Percentiles rank a stretch among this genome's conserved stretches.
These are phyloP conservation scores for Pythium oligandrum DNA, from an alignment of 352 stramenopile genomes.

Conservation along the genomic window DNA sequence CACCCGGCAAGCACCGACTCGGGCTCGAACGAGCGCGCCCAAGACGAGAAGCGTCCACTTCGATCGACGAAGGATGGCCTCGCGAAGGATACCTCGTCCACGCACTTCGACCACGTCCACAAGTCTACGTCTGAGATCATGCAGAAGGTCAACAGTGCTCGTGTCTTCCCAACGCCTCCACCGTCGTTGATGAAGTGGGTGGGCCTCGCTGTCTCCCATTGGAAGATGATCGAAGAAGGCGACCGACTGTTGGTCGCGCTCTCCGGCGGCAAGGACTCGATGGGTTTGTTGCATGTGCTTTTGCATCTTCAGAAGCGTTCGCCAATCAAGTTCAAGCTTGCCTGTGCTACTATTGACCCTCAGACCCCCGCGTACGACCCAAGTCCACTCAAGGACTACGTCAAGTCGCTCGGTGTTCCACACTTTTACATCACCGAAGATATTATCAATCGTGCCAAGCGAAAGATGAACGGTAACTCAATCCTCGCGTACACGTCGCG, in stretches of 20 bases:
- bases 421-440: conserved; percentile 90
- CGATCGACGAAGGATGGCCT: conserved; percentile 10
- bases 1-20: background rate
- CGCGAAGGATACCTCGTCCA: conserved; percentile 3
- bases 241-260: conserved; percentile 92
- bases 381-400: conserved; percentile 91
- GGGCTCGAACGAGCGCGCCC: conserved; percentile 15
- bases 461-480: conserved; percentile 63
- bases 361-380: conserved; percentile 94
- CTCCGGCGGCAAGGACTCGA: conserved; percentile 94
- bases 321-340: conserved; percentile 91
- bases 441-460: conserved; percentile 67
- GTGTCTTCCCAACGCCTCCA: conserved; percentile 33
- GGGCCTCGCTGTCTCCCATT: conserved; percentile 84
- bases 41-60: conserved; percentile 16
- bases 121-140: conserved; percentile 22
- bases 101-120: conserved; percentile 15
- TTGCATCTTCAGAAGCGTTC: conserved; percentile 87
- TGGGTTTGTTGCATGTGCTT: conserved; percentile 93
- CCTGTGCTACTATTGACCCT: conserved; percentile 92
- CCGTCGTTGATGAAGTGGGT: conserved; percentile 36
- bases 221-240: conserved; percentile 92
- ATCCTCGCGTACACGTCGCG: conserved; percentile 91
- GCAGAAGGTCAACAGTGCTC: conserved; percentile 26
- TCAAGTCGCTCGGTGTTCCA: conserved; percentile 88